Conservation (phyloP, 2,329 filamentous ascomycete genomes). For the Epichloe hybrida region DNA sequence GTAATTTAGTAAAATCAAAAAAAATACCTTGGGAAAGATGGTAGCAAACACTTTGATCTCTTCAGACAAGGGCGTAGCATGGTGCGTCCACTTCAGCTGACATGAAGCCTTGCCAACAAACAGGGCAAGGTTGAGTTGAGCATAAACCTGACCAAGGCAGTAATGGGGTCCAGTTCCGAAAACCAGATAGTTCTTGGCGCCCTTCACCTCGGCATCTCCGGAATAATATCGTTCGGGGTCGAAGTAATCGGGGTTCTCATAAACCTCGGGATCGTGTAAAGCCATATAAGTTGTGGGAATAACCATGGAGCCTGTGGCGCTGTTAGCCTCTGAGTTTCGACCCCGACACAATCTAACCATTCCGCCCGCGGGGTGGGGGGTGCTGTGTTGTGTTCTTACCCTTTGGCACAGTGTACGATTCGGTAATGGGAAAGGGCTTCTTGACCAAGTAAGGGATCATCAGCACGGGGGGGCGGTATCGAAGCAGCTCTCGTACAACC, state of each 20-base stretch:
- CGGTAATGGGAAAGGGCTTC: constrained; percentile 85
- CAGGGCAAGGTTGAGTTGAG: constrained; percentile 73
- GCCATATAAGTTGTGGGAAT: constrained; percentile 84
- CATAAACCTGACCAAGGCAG: constrained; percentile 88
- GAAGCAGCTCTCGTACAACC: no score
- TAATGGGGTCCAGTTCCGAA: constrained; percentile 95
- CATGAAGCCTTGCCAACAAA: constrained; percentile 85
- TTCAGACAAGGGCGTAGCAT: constrained; percentile 70
- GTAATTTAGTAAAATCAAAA: no score
- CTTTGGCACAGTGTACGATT: constrained; percentile 83
- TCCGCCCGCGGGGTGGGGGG: neutral
- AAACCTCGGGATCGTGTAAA: constrained; percentile 84
- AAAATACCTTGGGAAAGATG: constrained; percentile 84
- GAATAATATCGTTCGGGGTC: constrained; percentile 86
- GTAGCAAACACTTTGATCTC: constrained; percentile 98
- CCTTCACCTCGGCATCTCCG: constrained; percentile 75
- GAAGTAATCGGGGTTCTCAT: constrained; percentile 76
- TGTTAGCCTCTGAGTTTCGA: neutral
- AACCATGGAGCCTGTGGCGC: constrained; percentile 62
- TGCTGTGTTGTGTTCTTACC: constrained; percentile 28
- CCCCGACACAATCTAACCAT: neutral
- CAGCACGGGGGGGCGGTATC: constrained; percentile 41
- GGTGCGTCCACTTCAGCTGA: constrained; percentile 79
- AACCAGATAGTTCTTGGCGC: constrained; percentile 88
- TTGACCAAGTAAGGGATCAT: constrained; percentile 95